These are phyloP conservation scores for Heliocybe sulcata DNA, from an alignment of 1,284 basidiomycete species.

Conservation along the genomic window DNA sequence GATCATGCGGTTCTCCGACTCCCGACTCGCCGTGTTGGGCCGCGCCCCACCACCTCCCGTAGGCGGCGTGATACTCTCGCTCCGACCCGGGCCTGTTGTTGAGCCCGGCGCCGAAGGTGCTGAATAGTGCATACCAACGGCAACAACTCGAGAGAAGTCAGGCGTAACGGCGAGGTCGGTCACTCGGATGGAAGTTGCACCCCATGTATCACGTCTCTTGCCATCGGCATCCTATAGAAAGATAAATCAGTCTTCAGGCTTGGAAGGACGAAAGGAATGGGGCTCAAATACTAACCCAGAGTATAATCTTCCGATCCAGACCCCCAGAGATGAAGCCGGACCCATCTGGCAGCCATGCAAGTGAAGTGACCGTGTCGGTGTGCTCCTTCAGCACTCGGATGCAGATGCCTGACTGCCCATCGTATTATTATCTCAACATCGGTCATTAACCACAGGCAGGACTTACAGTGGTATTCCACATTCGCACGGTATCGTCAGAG, in stretches of 20 bases:
- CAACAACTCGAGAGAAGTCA: slow-evolving; percentile 78
- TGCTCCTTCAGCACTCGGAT: slow-evolving; percentile 66
- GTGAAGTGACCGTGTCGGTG: slow-evolving; percentile 78
- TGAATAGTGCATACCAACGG: slow-evolving; percentile 62
- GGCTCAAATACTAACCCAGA: slow-evolving; percentile 62
- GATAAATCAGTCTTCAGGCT: slow-evolving; percentile 4
- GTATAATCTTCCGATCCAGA: slow-evolving; percentile 82
- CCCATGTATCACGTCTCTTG: slow-evolving; percentile 63
- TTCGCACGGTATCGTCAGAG: slow-evolving; percentile 70
- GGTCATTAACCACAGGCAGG: neutral
- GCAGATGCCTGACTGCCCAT: slow-evolving; percentile 57
- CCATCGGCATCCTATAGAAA: slow-evolving; percentile 63
- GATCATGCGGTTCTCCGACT: slow-evolving; percentile 58
- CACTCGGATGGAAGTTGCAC: slow-evolving; percentile 75
- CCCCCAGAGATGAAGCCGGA: slow-evolving; percentile 88
- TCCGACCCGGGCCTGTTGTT: slow-evolving; percentile 1
- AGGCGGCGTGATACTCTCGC: slow-evolving; percentile 16
- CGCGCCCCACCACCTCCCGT: slow-evolving; percentile 5
- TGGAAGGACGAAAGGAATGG: slow-evolving; percentile 4
- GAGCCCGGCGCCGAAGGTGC: slow-evolving; percentile 6
- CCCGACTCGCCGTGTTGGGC: slow-evolving; percentile 13
- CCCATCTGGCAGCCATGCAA: slow-evolving; percentile 86
- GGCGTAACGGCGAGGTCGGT: slow-evolving; percentile 85
- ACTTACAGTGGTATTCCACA: slow-evolving; percentile 83
- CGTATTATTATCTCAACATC: slow-evolving; percentile 3